Conservation (phyloP, 768 basidiomycete genomes). For the Termitomyces sp. region DNA sequence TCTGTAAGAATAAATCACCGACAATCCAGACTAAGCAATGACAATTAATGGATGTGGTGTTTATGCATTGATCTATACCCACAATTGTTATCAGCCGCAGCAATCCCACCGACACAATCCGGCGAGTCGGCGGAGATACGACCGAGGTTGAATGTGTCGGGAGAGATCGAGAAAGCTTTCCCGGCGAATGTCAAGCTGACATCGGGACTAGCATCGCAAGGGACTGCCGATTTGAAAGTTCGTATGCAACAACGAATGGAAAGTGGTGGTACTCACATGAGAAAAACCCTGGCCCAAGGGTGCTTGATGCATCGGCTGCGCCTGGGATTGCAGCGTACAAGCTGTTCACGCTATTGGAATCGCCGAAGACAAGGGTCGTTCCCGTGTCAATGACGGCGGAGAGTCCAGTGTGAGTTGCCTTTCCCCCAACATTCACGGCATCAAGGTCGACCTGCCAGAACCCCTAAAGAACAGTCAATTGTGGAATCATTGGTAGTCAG, state of each 20-base stretch:
- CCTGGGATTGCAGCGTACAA: conserved; percentile 31
- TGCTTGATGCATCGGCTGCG: conserved; percentile 21
- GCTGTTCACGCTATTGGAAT: conserved; percentile 18
- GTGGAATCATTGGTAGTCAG: too few relatives aligned
- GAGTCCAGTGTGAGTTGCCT: conserved; percentile 13
- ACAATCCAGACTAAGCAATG: conserved; percentile 29
- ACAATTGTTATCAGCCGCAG: conserved; percentile 10
- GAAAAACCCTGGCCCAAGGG: conserved; percentile 25
- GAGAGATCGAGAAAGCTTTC: conserved; percentile 38
- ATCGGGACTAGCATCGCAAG: conserved; percentile 24
- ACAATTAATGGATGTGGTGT: background rate
- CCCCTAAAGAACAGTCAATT: conserved; percentile 14
- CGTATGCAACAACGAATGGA: background rate
- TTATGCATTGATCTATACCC: background rate
- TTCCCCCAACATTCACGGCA: conserved; percentile 24
- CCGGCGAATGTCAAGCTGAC: conserved; percentile 37
- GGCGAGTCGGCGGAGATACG: conserved; percentile 44
- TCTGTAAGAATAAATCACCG: conserved; percentile 42
- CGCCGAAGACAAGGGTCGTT: conserved; percentile 37
- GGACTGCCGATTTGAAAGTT: conserved; percentile 14
- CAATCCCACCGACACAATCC: conserved; percentile 47
- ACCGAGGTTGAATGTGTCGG: conserved; percentile 40
- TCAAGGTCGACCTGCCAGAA: conserved; percentile 32
- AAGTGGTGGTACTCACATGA: conserved; percentile 16
- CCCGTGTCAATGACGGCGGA: conserved; percentile 39